Conservation (phyloP, 148 eudicot species). For the Cornus suecica region DNA sequence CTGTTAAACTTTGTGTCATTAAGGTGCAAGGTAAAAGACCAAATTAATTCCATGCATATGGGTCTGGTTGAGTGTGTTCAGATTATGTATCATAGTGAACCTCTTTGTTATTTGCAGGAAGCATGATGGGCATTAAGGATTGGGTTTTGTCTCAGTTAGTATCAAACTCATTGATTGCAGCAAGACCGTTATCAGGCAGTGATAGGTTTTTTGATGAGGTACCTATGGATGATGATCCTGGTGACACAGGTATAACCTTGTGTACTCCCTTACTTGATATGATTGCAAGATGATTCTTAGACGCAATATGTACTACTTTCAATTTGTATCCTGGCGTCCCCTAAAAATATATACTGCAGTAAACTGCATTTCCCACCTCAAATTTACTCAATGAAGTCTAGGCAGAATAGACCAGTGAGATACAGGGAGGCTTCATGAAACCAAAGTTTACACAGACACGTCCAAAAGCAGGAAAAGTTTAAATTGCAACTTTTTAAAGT, state of each 20-base stretch:
- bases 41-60: not conserved
- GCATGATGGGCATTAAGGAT: slow-evolving; percentile 90
- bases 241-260: slow-evolving; percentile 49
- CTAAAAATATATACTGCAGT: too few species aligned
- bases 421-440: not conserved
- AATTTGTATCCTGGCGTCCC: too few species aligned
- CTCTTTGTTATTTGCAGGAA: slow-evolving; percentile 31
- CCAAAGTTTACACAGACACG: not conserved
- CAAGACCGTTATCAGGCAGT: slow-evolving; percentile 61
- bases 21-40: not conserved
- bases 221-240: slow-evolving; percentile 36
- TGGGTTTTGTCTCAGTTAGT: slow-evolving; percentile 89
- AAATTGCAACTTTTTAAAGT: not conserved
- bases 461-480: too few species aligned
- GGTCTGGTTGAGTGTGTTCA: not conserved
- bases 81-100: not conserved
- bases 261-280: not conserved
- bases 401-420: not conserved
- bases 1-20: not conserved
- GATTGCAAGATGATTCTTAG: not conserved
- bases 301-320: too few species aligned
- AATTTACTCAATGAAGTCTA: not conserved
- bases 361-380: not conserved
- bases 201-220: slow-evolving; percentile 41
- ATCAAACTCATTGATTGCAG: slow-evolving; percentile 58